A percentile compares a stretch with the other conserved stretches of the same genome.
These are phyloP conservation scores for Acrocalymma vagum DNA, from an alignment of 2,329 filamentous ascomycete species.

Conservation along the genomic window DNA sequence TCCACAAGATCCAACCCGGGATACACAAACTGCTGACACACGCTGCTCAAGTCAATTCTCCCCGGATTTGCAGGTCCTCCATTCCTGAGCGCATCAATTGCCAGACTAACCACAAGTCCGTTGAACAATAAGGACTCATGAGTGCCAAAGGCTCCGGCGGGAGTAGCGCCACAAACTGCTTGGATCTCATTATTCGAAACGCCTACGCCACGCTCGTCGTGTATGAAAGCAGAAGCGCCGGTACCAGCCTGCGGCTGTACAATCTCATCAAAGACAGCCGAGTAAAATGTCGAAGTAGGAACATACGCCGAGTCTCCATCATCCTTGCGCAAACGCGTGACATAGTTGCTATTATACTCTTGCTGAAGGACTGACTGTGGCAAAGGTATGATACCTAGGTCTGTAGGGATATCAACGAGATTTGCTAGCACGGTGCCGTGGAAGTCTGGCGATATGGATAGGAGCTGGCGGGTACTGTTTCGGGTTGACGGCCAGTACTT, in stretches of 20 bases:
- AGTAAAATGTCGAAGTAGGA: constrained; percentile 64
- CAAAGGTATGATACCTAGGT: constrained; percentile 34
- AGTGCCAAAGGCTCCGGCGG: constrained; percentile 57
- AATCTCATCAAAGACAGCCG: constrained; percentile 58
- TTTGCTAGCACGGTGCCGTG: constrained; percentile 56
- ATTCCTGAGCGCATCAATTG: constrained; percentile 59
- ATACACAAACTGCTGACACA: constrained; percentile 51
- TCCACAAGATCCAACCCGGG: constrained; percentile 54
- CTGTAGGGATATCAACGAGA: constrained; percentile 24
- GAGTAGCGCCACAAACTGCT: constrained; percentile 48
- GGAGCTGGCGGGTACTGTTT: constrained; percentile 56
- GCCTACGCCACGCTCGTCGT: constrained; percentile 54
- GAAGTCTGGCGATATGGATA: constrained; percentile 64
- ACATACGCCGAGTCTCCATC: constrained; percentile 63
- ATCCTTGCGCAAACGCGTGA: constrained; percentile 52
- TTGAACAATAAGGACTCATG: constrained; percentile 63
- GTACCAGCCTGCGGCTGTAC: constrained; percentile 60
- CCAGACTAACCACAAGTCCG: constrained; percentile 54
- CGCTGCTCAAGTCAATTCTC: constrained; percentile 48
- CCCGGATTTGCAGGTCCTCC: constrained; percentile 53
- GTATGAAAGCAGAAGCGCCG: constrained; percentile 56
- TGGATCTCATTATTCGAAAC: constrained; percentile 63
- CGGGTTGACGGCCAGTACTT: constrained; percentile 66
- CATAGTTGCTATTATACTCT: constrained; percentile 53
- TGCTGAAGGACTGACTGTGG: constrained; percentile 59